phyloP scores from a whole-genome alignment of 1,139 yeast genomes.

The Komagataea norvegica region DNA sequence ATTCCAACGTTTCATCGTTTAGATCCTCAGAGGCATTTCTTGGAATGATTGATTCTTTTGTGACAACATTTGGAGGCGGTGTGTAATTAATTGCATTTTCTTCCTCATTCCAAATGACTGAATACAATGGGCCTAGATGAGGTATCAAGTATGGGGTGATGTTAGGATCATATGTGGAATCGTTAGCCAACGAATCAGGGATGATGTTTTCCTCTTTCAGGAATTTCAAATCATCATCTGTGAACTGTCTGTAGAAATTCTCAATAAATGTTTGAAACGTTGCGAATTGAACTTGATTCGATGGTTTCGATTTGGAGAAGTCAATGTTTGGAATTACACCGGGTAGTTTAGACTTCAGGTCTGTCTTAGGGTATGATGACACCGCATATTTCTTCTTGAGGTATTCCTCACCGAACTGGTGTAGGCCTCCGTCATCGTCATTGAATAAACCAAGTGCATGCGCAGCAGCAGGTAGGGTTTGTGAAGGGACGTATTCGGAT shows the following conservation, averaged over 20 bases:
- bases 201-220: conserved; percentile 55
- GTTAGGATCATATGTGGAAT: conserved; percentile 53
- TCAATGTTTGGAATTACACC: conserved; percentile 87
- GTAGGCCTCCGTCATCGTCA: conserved; percentile 46
- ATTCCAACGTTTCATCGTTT: conserved; percentile 60
- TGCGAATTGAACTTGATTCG: conserved; percentile 87
- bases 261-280: conserved; percentile 86
- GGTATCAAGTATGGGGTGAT: conserved; percentile 74
- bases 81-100: conserved; percentile 44
- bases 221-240: conserved; percentile 77
- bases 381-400: conserved; percentile 79
- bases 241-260: conserved; percentile 71
- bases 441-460: conserved; percentile 62
- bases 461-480: conserved; percentile 67
- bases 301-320: conserved; percentile 79
- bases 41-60: conserved; percentile 48
- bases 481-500: conserved; percentile 70
- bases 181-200: conserved; percentile 44
- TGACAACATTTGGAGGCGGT: conserved; percentile 32
- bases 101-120: conserved; percentile 83
- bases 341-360: conserved; percentile 71
- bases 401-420: conserved; percentile 63
- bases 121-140: conserved; percentile 74
- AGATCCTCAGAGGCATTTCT: conserved; percentile 58
- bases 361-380: conserved; percentile 79